Percentiles rank a stretch among this genome's conserved stretches.
phyloP scores from a whole-genome alignment of 805 yeast genomes.

The Pichia kluyveri region DNA sequence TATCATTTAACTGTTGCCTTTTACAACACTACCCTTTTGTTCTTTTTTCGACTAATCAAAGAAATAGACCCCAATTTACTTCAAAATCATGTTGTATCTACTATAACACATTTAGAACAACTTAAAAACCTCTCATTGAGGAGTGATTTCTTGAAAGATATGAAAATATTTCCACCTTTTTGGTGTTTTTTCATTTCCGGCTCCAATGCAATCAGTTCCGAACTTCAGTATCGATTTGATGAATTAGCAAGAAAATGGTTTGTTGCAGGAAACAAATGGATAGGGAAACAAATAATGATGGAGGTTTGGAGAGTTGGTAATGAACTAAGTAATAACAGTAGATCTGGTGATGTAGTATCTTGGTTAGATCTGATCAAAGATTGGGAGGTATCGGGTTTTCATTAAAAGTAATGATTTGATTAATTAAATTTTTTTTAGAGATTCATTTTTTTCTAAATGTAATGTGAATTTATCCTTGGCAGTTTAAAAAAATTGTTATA shows the following conservation, averaged over 20 bases:
- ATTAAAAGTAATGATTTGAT: conserved; percentile 5
- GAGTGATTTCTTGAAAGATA: conserved; percentile 13
- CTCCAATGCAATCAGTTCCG: conserved; percentile 28
- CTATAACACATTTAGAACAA: conserved; percentile 29
- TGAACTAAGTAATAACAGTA: conserved; percentile 3
- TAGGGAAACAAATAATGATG: conserved; percentile 43
- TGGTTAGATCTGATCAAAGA: conserved; percentile 48
- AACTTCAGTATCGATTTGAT: conserved; percentile 27
- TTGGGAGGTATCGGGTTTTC: conserved; percentile 37
- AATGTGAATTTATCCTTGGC: no score
- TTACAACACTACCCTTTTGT: conserved; percentile 35
- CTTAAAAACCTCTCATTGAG: conserved; percentile 16
- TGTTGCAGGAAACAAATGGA: conserved; percentile 37
- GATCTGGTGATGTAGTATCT: conserved; percentile 26
- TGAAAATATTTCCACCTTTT: conserved; percentile 32
- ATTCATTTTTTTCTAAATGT: no score
- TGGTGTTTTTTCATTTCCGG: conserved; percentile 42
- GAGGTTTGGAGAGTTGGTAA: conserved; percentile 39
- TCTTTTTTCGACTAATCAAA: conserved; percentile 38
- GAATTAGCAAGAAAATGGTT: conserved; percentile 26
- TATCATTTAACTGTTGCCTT: conserved; percentile 31
- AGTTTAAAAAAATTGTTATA: no score
- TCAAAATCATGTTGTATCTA: conserved; percentile 28
- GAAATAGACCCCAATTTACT: conserved; percentile 28
- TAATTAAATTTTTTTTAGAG: no score